Conservation (phyloP, 805 yeast genomes). For the Wickerhamomyces canadensis region DNA sequence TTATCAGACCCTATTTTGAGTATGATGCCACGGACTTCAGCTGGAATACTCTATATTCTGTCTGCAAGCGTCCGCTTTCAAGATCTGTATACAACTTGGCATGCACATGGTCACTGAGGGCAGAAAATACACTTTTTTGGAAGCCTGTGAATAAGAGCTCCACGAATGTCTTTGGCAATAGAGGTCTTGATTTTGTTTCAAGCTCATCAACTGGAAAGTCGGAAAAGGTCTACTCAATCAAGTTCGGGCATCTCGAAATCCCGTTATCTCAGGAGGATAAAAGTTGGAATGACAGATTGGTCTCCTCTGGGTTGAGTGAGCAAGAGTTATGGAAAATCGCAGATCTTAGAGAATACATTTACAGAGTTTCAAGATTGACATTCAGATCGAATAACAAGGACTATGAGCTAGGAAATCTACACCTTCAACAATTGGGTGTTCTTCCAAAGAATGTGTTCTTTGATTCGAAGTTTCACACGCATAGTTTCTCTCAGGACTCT, state of each 20-base stretch:
- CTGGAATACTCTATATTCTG: slow-evolving; percentile 61
- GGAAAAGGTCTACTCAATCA: slow-evolving; percentile 23
- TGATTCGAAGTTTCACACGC: slow-evolving; percentile 27
- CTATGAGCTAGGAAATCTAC: slow-evolving; percentile 15
- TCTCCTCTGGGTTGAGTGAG: slow-evolving; percentile 67
- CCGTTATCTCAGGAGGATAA: slow-evolving; percentile 62
- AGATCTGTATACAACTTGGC: slow-evolving; percentile 59
- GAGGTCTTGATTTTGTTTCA: slow-evolving; percentile 29
- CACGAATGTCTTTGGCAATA: slow-evolving; percentile 42
- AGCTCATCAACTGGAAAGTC: slow-evolving; percentile 11
- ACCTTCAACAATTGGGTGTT: slow-evolving; percentile 29
- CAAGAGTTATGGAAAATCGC: slow-evolving; percentile 81
- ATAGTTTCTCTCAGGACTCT: not conserved
- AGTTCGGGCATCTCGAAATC: slow-evolving; percentile 37
- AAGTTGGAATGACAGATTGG: slow-evolving; percentile 66
- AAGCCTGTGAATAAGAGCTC: slow-evolving; percentile 36
- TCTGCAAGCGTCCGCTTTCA: slow-evolving; percentile 63
- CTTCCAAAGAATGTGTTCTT: slow-evolving; percentile 49
- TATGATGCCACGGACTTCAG: slow-evolving; percentile 69
- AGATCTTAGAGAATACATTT: slow-evolving; percentile 61
- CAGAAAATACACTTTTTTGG: slow-evolving; percentile 78
- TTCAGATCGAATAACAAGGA: slow-evolving; percentile 26
- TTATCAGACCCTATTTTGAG: slow-evolving; percentile 67
- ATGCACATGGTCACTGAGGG: slow-evolving; percentile 65
- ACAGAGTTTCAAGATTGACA: slow-evolving; percentile 43